Percentiles rank a stretch among this genome's conserved stretches.
Conservation (phyloP, 805 yeast species). For the Wickerhamiella siamensis region DNA sequence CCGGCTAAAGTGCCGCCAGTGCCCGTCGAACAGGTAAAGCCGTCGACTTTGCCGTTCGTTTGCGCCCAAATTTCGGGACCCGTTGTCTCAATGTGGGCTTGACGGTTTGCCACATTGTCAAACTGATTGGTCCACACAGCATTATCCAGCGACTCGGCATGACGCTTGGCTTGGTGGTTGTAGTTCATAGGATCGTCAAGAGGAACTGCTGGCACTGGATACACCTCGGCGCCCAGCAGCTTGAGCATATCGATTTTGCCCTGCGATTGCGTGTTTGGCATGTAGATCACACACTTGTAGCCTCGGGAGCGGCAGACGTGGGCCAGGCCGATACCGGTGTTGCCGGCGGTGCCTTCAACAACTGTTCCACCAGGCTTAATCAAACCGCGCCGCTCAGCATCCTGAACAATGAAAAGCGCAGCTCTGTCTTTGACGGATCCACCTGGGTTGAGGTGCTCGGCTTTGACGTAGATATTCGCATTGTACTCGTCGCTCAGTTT, state of each 20-base stretch:
- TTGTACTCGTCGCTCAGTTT: conserved; percentile 44
- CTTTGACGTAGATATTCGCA: conserved; percentile 73
- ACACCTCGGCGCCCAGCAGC: conserved; percentile 70
- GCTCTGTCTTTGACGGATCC: conserved; percentile 89
- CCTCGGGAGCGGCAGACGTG: conserved; percentile 65
- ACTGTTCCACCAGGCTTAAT: conserved; percentile 69
- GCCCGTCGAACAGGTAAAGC: conserved; percentile 82
- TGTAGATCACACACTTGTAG: conserved; percentile 70
- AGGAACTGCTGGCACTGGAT: conserved; percentile 82
- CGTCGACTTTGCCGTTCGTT: conserved; percentile 61
- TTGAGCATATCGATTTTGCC: conserved; percentile 61
- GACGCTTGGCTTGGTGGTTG: conserved; percentile 76
- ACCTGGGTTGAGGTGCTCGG: conserved; percentile 88
- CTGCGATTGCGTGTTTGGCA: conserved; percentile 83
- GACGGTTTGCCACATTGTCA: conserved; percentile 76
- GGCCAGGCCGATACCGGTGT: conserved; percentile 89
- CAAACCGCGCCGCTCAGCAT: conserved; percentile 51
- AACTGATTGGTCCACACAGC: conserved; percentile 92
- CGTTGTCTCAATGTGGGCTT: conserved; percentile 77
- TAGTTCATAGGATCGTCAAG: conserved; percentile 69
- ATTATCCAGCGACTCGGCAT: conserved; percentile 59
- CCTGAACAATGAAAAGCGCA: conserved; percentile 59
- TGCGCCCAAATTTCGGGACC: conserved; percentile 92
- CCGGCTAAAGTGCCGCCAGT: conserved; percentile 93
- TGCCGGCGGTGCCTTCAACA: conserved; percentile 90